Evolutionary conservation across 345 rosid species (phyloP).

Genomic region (Gossypium ekmanianum): DNA sequence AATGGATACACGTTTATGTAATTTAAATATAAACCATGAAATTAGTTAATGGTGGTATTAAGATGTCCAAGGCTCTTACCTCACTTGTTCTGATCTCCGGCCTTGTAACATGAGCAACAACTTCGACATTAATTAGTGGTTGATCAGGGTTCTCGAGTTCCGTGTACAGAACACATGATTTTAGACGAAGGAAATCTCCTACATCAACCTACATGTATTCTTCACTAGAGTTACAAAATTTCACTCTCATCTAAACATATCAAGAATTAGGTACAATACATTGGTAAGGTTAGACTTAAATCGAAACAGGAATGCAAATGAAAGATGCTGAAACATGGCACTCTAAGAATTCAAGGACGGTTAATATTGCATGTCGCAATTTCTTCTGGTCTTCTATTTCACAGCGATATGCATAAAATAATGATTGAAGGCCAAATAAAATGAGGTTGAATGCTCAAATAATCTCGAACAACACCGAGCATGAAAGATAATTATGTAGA

Average conservation of each 20-base stretch:
- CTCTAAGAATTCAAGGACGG: not conserved
- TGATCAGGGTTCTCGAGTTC: conserved; percentile 59
- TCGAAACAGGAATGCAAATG: not conserved
- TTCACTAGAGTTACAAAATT: not conserved
- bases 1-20: conserved; percentile 36
- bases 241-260: not conserved
- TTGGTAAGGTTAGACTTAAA: not conserved
- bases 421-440: not conserved
- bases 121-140: conserved; percentile 81
- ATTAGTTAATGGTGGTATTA: not conserved
- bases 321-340: not conserved
- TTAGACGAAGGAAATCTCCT: conserved; percentile 81
- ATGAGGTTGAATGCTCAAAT: not conserved
- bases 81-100: conserved; percentile 92
- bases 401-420: not conserved
- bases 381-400: not conserved
- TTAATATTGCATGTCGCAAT: not conserved
- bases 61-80: conserved; percentile 35
- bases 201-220: conserved; percentile 63
- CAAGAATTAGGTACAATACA: not conserved
- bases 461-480: not conserved
- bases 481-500: not conserved
- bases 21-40: not conserved
- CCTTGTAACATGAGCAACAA: conserved; percentile 94
- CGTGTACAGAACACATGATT: conserved; percentile 71